Evolutionary conservation across 441 rosid genomes (phyloP), one percentile per base, ranked within the genome.

Genomic region (Croton laevigatus): DNA sequence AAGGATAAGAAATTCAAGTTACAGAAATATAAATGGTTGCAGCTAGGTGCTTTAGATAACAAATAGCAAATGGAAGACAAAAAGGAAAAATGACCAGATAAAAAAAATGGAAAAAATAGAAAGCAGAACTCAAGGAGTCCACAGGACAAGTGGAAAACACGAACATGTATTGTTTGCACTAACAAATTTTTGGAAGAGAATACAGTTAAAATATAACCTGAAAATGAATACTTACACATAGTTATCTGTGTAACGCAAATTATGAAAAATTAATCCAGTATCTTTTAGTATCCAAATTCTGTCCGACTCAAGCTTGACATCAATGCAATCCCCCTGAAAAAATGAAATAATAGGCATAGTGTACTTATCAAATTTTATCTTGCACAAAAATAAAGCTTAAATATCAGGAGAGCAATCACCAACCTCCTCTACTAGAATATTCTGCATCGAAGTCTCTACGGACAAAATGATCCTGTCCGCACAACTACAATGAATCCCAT

Each of bases 231-330:
- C 96, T 88, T 83, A 96, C 99, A 75, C 81, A 66, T 76, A 71
- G 71, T 57, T 65, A 75, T 78, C 68, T 11, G 70, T 66, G 59
- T 68, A 63, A 68, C 68, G 70, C 72, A 83, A 69, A 79, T 78
- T 78, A 71, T 85, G 82, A 71, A 75, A 81, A 44, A 81, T 72
- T 79, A 96, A 75, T 78, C 85, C 93, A 83, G 79, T 80, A 59
- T 88, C 94, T 78, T 83, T 88, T 66, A 96, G 76, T 77, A 79
- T 85, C 90, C 91, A 93, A 70, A 96, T 89, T 75, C 79, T 84
- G 73, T 90, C 84, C 38, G 91, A 86, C 45, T 94, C 76, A 81
- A 93, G 79, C 71, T 84, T 84, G 82, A 89, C 86, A 80, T 93
- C 98, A 78, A 91, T 68, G 79, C 90, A 86, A 71, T 57, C 82